Evolutionary conservation across 257 asterid species (phyloP).

Genomic region (Forsythia viridissima): DNA sequence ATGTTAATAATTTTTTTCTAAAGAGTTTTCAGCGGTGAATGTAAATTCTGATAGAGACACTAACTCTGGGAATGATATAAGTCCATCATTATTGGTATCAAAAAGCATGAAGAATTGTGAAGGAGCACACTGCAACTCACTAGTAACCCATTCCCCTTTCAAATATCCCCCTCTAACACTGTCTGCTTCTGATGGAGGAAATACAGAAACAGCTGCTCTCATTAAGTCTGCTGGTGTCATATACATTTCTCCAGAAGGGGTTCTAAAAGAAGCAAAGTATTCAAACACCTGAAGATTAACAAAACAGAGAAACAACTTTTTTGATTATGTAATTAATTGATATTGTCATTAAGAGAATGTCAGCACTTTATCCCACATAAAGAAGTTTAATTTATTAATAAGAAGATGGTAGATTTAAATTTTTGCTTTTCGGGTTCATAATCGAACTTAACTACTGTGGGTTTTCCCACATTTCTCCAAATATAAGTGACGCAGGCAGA

Average conservation of each 20-base stretch:
- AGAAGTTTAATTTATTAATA: too few species aligned
- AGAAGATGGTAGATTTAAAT: not conserved
- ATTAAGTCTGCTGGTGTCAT: conserved; percentile 88
- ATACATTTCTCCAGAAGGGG: conserved; percentile 62
- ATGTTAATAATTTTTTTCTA: not conserved
- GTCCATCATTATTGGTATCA: conserved; percentile 84
- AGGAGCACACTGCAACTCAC: conserved; percentile 66
- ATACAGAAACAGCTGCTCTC: conserved; percentile 91
- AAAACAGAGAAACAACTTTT: not conserved
- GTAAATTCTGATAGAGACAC: conserved; percentile 16
- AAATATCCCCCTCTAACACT: conserved; percentile 71
- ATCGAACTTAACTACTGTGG: too few species aligned
- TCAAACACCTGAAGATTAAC: conserved; percentile 65
- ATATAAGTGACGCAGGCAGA: too few species aligned
- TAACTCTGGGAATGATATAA: conserved; percentile 87
- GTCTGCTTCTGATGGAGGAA: conserved; percentile 82
- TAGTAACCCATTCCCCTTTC: conserved; percentile 55
- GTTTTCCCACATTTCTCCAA: too few species aligned
- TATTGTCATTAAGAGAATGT: not conserved
- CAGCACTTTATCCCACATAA: not conserved
- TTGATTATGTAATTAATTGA: not conserved
- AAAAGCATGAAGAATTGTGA: conserved; percentile 84
- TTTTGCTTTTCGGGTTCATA: too few species aligned
- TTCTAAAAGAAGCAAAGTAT: conserved; percentile 72
- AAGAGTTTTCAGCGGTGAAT: not conserved